These are phyloP conservation scores for Marasmius fiardii DNA, from an alignment of 1,284 basidiomycete species.

Conservation along the genomic window DNA sequence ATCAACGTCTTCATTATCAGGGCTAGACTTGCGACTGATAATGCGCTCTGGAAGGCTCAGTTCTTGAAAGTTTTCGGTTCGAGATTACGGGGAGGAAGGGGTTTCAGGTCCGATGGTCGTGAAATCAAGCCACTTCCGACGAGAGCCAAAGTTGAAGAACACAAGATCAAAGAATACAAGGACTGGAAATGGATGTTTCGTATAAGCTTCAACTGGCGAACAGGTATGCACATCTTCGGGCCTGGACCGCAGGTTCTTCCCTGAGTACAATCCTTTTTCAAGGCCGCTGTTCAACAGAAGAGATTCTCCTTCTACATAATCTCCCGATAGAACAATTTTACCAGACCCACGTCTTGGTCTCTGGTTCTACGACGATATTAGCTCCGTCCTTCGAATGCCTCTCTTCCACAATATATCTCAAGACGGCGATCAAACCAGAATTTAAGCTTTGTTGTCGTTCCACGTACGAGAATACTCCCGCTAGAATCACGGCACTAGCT, in stretches of 20 bases:
- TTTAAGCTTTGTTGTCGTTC: conserved; percentile 28
- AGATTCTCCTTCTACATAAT: conserved; percentile 18
- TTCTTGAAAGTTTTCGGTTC: conserved; percentile 63
- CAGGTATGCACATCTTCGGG: conserved; percentile 40
- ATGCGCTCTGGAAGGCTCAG: conserved; percentile 54
- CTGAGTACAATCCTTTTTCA: conserved; percentile 5
- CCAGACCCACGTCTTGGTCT: conserved; percentile 31
- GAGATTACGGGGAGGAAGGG: conserved; percentile 62
- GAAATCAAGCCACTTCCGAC: conserved; percentile 58
- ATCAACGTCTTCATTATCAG: conserved; percentile 20
- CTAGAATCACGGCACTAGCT: conserved; percentile 55
- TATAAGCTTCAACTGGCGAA: conserved; percentile 77
- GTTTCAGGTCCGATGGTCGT: conserved; percentile 56
- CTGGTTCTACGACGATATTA: conserved; percentile 13
- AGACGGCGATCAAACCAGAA: conserved; percentile 17
- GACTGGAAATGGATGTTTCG: conserved; percentile 86
- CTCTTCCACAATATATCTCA: conserved; percentile 16
- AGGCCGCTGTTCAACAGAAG: conserved; percentile 58
- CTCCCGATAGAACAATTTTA: not conserved
- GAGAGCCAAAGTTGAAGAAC: conserved; percentile 34
- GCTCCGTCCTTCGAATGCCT: conserved; percentile 15
- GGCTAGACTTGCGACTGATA: conserved; percentile 55
- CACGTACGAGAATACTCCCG: conserved; percentile 18
- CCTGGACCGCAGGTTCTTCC: not conserved
- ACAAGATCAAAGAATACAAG: conserved; percentile 28